Evolutionary conservation across 2,329 filamentous ascomycete species (phyloP), one percentile per base, ranked within the genome.

Genomic region (Colletotrichum chlorophyti): DNA sequence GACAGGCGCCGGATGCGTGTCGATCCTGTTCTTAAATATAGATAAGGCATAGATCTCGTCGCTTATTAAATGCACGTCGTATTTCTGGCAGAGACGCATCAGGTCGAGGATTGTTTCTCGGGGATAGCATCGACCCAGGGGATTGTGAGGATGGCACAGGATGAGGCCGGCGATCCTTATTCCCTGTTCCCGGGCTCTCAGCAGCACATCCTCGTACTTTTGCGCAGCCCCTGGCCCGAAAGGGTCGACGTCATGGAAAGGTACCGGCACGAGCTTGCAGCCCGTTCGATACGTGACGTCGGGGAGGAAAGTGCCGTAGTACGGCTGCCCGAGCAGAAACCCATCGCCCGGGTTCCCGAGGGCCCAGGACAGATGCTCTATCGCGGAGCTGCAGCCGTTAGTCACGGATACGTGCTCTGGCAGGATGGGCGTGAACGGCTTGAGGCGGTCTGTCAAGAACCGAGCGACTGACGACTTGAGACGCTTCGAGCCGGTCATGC

Each of bases 41-140:
- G 76, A 79, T 10, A 76, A 62, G 2, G 77, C 79, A 61, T 81
- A 81, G 32, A 81, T 77, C 61, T 82, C 79, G 60, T 82, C 79
- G 48, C 72, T 74, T 58, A 81, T 72, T 31, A 81, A 64, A 53
- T 81, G 78, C 29, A 81, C 66, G 8, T 69, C 63, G 58, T 79
- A 67, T 24, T 58, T 40, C 38, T 58, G 53, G 19, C 53, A 58
- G 31, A 58, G n/a, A 5, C 48, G 32, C 48, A 58, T 53, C n/a
- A 58, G 34, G 9, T 19, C 48, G 3, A 58, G 8, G 15, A 58
- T 53, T 2, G 42, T 35, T 10, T 41, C 15, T 2, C 40, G 53
- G 11, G 53, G 48, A 19, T 52, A 53, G 21, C 53, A 53, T 37
- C 54, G 29, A 35, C 60, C 21, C 29, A 54, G 6, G 83, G 66